Conservation (phyloP, 805 yeast genomes). For the Barnettozyma botsteinii region DNA sequence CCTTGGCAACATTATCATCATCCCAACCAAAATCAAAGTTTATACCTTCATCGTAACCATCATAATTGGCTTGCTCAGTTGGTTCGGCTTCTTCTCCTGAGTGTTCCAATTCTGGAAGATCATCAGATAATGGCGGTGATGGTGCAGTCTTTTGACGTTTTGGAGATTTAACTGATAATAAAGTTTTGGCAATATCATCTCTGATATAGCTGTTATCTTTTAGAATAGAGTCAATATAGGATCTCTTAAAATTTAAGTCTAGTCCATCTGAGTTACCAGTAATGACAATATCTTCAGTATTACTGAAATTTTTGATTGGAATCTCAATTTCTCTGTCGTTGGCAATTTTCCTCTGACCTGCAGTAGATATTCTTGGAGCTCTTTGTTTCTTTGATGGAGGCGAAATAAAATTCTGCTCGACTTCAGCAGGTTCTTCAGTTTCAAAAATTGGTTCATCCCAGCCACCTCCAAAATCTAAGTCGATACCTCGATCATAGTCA, state of each 20-base stretch:
- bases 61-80: neutral
- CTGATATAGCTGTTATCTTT: constrained; percentile 13
- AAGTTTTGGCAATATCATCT: constrained; percentile 14
- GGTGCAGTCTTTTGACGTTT: constrained; percentile 19
- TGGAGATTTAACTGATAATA: constrained; percentile 5
- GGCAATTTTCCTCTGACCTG: constrained; percentile 18
- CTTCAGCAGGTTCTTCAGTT: constrained; percentile 15
- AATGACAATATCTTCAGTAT: constrained; percentile 11
- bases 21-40: constrained; percentile 34
- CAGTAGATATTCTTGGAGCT: constrained; percentile 10
- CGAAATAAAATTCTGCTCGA: constrained; percentile 1
- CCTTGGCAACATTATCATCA: constrained; percentile 22
- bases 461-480: constrained; percentile 3
- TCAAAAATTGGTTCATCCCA: constrained; percentile 14
- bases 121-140: constrained; percentile 12
- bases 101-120: constrained; percentile 19
- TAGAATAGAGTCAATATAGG: constrained; percentile 14
- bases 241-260: constrained; percentile 17
- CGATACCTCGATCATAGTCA: constrained; percentile 5
- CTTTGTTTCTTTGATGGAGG: constrained; percentile 11
- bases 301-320: constrained; percentile 17
- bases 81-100: constrained; percentile 11
- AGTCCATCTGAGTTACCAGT: neutral
- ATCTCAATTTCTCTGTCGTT: constrained; percentile 24
- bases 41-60: constrained; percentile 12